Base-by-base conservation (phyloP, 768 basidiomycete species). In the Ramaria sp. region DNA sequence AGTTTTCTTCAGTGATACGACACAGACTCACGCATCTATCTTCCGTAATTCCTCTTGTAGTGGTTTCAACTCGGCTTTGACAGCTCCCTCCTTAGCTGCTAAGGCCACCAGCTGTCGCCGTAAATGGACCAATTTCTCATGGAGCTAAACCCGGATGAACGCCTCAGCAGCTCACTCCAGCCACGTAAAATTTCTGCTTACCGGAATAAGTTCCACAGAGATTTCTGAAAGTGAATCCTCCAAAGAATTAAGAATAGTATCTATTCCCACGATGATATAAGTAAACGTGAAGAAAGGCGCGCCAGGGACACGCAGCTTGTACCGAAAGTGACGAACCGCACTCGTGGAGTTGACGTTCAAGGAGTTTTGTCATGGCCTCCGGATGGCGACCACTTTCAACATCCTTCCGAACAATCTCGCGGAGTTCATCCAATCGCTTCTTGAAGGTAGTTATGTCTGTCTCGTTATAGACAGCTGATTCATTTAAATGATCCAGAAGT, bases 401-500 rank as follows among this genome's bases (percentile, higher is more conserved):
- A 63, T 95, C 93, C 57, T 83, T 78, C 59, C 84, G 83, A 52
- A 99, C 81, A 62, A 98, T 95, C 57, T 79, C 75, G 57, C 89
- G 84, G 38, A 99, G 76, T 58, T 93, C 87, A 24, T 75, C 71
- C 49, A 98, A 69, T 56, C 96, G 82, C 59, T 78, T 76, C 55
- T 84, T 81, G 70, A 97, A 98, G 1, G 96, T 93, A 27, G 77
- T 76, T 28, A 98, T 82, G 70, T 96, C 91, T 22, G 83, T 71
- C 64, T 93, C 89, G 60, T 91, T 97, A 69, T 97, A 98, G 43
- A 91, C 84, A 5, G 86, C 86, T 1, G 90, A 92, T 66, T 99
- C 96, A 67, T 93, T 88, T 85, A 97, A 88, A 65, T 94, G 90
- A 65, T 85, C 83, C 45, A 95, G 77, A 36, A 96, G 85, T 92